Base-by-base conservation (phyloP, 192 early-diverging fungal genomes). In the Mortierella antarctica region DNA sequence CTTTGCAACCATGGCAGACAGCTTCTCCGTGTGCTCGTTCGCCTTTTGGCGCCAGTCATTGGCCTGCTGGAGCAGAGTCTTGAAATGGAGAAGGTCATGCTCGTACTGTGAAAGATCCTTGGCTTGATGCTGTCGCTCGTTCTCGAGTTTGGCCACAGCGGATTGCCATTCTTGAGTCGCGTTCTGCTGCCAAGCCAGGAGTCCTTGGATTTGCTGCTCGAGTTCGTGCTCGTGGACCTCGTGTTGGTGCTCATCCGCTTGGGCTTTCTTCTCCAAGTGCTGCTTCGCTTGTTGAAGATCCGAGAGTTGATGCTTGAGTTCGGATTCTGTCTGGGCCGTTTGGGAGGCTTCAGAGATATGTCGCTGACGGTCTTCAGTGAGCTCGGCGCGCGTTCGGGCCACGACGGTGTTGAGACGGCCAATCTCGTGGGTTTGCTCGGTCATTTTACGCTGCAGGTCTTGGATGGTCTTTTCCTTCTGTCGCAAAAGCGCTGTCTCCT, bases 381-480 rank as follows among this genome's bases (percentile, higher is more conserved):
- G 49, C 41, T 71, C 69, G 5, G 58, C 17, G 2, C 69, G 69
- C 14, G 69, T 44, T 44, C 62, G 51, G 12, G 47, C 23, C 7
- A 71, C 59, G 9, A n/a, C 52, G 0, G 58, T 51, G 50, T 71
- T 62, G 47, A 71, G 51, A 31, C 59, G 69, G 4, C 50, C 69
- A 13, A 71, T 71, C 41, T 71, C 59, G 39, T 71, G 69, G 8
- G 59, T 52, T 2, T 59, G 57, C 14, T 62, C 59, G 20, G 69
- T 66, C 52, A 55, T n/a, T 20, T 2, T 66, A 23, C 55, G 39
- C 52, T 56, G 65, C 9, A 66, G 6, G 4, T 44, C 53, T 3
- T 21, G 46, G 45, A 71, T 50, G 42, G 13, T 51, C 42, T 60
- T 53, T 71, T 71, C 69, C 21, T 71, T 71, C 1, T 71, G 14